Percentiles rank a stretch among this genome's conserved stretches.
Evolutionary conservation across 257 asterid genomes (phyloP).

Genomic region (Salvia splendens): DNA sequence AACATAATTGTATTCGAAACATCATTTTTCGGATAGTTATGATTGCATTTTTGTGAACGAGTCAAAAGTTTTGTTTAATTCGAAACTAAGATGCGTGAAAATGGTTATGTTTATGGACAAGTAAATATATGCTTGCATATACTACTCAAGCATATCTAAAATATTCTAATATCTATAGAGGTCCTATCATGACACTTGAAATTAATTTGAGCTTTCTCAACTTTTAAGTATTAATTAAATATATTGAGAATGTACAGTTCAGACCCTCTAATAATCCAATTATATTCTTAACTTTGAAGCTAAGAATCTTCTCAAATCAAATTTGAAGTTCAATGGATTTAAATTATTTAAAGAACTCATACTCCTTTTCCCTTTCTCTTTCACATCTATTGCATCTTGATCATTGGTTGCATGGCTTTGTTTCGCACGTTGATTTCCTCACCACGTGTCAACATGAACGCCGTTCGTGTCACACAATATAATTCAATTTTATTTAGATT

Average conservation of each 20-base stretch:
- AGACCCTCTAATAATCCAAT: conserved; percentile 24
- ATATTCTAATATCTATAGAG: neutral
- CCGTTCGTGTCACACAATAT: conserved; percentile 14
- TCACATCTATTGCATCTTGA: conserved; percentile 31
- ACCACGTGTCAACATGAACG: conserved; percentile 36
- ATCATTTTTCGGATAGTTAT: too few relatives aligned
- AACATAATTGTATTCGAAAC: too few relatives aligned
- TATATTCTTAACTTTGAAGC: conserved; percentile 47
- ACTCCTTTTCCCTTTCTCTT: conserved; percentile 2
- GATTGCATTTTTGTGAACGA: too few relatives aligned
- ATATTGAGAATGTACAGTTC: conserved; percentile 32
- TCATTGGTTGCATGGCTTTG: conserved; percentile 43
- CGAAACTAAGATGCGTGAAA: too few relatives aligned
- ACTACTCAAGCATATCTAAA: neutral
- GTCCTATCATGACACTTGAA: neutral
- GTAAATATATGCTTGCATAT: too few relatives aligned
- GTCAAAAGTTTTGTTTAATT: too few relatives aligned
- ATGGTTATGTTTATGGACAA: too few relatives aligned
- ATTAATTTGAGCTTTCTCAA: neutral
- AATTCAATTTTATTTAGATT: too few relatives aligned
- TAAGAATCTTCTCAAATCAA: conserved; percentile 79
- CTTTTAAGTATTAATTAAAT: neutral
- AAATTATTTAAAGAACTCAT: neutral
- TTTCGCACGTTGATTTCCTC: conserved; percentile 50
- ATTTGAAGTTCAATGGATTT: conserved; percentile 20